Base-by-base conservation (phyloP, 1,139 yeast genomes). In the Debaryomyces psychrophilus region DNA sequence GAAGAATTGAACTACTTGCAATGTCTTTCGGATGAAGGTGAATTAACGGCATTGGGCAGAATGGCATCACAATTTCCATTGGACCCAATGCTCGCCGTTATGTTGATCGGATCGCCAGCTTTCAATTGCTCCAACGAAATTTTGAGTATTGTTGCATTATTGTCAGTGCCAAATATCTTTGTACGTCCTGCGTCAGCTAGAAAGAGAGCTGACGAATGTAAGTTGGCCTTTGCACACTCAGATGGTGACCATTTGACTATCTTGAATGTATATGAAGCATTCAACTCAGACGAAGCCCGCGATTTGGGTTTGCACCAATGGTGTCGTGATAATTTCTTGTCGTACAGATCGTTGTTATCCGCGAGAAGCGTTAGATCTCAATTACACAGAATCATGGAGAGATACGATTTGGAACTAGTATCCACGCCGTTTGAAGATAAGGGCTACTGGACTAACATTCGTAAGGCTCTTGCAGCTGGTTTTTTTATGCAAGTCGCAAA, bases 401-500 rank as follows among this genome's bases (percentile, higher is more conserved):
- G 85, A 49, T 79, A 85, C 59, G 95, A 88, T 57, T 71, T 93
- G 51, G 88, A 84, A 50, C 69, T 93, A 48, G 75, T 81, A 48
- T 81, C 92, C 42, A 84, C 90, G 2, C 85, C 88, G 37, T 83
- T 71, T 56, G 90, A 85, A 35, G 85, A 82, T 65, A 82, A 82
- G 44, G 71, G 71, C 48, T 90, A 86, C 65, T 80, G 81, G 65
- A 82, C 79, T 54, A 87, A 89, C 58, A 85, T 93, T 54, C 80
- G 95, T 50, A 86, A 87, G 65, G 97, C 99, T 0, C 71, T 93
- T 47, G 80, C 90, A 7, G 82, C 90, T n/a, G 99, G 99, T 2
- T 92, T 90, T 66, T 93, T 93, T 74, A 92, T 93, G 98, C 99
- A 93, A 72, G 97, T 88, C 44, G 99, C 98, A 37, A 92, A 92